Conservation (phyloP, 2,329 filamentous ascomycete genomes). For the Fusarium ambrosium region DNA sequence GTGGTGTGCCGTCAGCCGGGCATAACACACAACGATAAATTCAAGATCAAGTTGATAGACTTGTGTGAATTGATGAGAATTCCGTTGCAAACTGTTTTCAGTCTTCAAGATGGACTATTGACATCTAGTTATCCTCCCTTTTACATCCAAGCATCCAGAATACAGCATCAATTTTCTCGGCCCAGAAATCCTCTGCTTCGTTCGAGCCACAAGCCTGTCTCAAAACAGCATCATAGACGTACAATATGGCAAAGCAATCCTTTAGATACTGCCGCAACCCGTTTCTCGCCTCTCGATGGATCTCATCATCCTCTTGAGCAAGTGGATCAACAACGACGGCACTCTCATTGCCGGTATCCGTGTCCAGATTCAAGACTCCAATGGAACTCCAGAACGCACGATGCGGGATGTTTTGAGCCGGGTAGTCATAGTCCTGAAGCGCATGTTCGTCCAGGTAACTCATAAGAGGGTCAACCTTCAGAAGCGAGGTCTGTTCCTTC, state of each 20-base stretch:
- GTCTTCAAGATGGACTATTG: background rate
- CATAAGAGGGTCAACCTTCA: background rate
- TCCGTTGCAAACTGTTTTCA: background rate
- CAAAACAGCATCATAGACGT: constrained; percentile 8
- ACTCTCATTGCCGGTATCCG: background rate
- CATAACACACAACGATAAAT: background rate
- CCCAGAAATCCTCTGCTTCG: constrained; percentile 1
- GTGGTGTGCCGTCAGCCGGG: background rate
- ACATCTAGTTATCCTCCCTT: background rate
- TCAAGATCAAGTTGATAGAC: background rate
- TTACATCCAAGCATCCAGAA: background rate
- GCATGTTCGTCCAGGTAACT: background rate
- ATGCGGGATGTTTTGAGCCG: constrained; percentile 18
- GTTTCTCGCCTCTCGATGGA: background rate
- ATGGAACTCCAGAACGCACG: constrained; percentile 14
- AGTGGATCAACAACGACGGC: background rate
- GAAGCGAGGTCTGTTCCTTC: background rate
- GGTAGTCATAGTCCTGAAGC: constrained; percentile 8
- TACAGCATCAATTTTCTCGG: background rate
- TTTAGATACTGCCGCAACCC: background rate
- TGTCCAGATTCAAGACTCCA: background rate
- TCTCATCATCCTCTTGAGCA: background rate
- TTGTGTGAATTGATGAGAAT: background rate
- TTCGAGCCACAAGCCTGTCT: background rate
- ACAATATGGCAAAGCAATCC: constrained; percentile 17